A percentile compares a stretch with the other conserved stretches of the same genome.
phyloP scores from a whole-genome alignment of 2,329 filamentous ascomycete species.

The Xylariaceae sp. region DNA sequence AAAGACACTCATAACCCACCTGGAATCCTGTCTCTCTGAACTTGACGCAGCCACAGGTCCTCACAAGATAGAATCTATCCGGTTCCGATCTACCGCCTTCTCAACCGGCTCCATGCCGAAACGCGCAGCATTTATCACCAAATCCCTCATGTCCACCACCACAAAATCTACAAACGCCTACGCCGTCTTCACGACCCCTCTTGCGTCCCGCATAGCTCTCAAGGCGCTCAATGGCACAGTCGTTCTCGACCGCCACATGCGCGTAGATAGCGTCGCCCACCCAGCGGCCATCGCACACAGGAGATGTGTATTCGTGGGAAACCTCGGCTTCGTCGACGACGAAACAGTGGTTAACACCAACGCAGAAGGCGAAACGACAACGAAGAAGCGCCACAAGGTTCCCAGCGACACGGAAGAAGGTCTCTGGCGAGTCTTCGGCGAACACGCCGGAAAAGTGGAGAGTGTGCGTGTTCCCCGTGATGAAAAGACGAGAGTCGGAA shows the following conservation, averaged over 20 bases:
- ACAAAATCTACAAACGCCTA: conserved; percentile 95
- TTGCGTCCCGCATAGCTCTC: conserved; percentile 74
- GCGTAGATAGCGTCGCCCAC: conserved; percentile 88
- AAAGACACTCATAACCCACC: conserved; percentile 72
- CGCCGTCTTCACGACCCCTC: conserved; percentile 75
- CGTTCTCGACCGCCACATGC: conserved; percentile 81
- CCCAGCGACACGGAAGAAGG: conserved; percentile 91
- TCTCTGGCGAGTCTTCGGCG: conserved; percentile 76
- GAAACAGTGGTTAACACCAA: conserved; percentile 69
- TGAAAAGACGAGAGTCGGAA: conserved; percentile 85
- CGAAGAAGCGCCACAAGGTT: conserved; percentile 70
- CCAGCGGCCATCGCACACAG: conserved; percentile 79
- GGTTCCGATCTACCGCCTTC: conserved; percentile 92
- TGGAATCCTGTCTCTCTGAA: conserved; percentile 68
- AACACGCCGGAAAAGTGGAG: conserved; percentile 76
- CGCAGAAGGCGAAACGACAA: conserved; percentile 62
- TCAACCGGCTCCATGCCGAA: conserved; percentile 75
- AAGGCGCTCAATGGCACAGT: conserved; percentile 78
- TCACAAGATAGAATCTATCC: conserved; percentile 83
- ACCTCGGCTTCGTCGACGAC: conserved; percentile 93
- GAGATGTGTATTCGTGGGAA: conserved; percentile 93
- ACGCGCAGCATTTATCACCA: conserved; percentile 90
- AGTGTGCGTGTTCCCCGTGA: conserved; percentile 92
- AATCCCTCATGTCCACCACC: conserved; percentile 85
- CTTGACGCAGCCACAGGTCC: conserved; percentile 46